phyloP scores from a whole-genome alignment of 108 stramenopile species.

The Nitzschia inconspicua region DNA sequence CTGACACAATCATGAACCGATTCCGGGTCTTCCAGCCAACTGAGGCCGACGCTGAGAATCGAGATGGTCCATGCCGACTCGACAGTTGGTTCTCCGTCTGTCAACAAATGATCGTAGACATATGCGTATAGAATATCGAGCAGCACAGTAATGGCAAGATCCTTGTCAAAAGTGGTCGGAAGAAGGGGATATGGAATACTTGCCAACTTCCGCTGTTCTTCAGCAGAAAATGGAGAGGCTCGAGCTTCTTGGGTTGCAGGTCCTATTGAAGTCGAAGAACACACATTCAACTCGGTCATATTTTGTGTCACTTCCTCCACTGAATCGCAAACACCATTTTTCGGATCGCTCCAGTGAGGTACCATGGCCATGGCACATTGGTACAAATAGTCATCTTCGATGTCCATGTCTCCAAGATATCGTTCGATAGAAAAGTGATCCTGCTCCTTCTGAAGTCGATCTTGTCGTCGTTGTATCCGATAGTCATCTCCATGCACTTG shows the following conservation, averaged over 20 bases:
- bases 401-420: slow-evolving; percentile 65
- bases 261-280: too few relatives aligned
- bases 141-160: too few relatives aligned
- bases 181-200: slow-evolving; percentile 56
- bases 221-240: slow-evolving; percentile 36
- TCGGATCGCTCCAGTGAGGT: slow-evolving; percentile 87
- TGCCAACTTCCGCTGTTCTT: slow-evolving; percentile 63
- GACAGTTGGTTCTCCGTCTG: slow-evolving; percentile 85
- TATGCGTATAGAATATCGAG: slow-evolving; percentile 86
- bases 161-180: too few relatives aligned
- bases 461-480: not conserved
- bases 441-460: slow-evolving; percentile 53
- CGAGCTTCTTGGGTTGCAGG: too few relatives aligned
- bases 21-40: slow-evolving; percentile 67
- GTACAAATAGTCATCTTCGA: slow-evolving; percentile 43
- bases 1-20: slow-evolving; percentile 17
- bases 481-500: slow-evolving; percentile 17
- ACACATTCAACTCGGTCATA: slow-evolving; percentile 13
- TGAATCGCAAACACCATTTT: too few relatives aligned
- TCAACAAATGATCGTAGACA: slow-evolving; percentile 88
- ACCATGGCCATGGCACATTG: slow-evolving; percentile 52
- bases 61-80: slow-evolving; percentile 93
- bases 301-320: too few relatives aligned
- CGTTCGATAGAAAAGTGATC: slow-evolving; percentile 69
- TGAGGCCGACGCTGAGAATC: slow-evolving; percentile 71